Evolutionary conservation across 352 stramenopile genomes (phyloP).

Genomic region (Globisporangium camurandrum): DNA sequence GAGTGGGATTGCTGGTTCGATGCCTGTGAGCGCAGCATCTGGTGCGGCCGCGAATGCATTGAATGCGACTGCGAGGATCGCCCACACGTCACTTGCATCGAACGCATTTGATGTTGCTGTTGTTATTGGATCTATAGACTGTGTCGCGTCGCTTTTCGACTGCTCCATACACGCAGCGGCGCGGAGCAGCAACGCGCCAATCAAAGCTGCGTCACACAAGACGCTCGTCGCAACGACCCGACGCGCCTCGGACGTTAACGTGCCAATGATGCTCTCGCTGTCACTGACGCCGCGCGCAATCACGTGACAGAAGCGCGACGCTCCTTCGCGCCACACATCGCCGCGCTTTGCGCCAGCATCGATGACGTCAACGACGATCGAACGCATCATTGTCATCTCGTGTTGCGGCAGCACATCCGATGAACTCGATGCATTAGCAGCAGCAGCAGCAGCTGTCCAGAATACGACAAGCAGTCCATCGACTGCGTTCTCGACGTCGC

Average conservation of each 20-base stretch:
- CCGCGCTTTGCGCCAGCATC: conserved; percentile 1
- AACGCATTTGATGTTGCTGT: background rate
- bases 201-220: conserved; percentile 19
- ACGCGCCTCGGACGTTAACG: conserved; percentile 3
- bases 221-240: conserved; percentile 15
- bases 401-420: conserved; percentile 2
- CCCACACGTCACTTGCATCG: conserved; percentile 19
- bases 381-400: conserved; percentile 15
- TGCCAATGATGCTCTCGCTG: conserved; percentile 1
- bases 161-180: conserved; percentile 1
- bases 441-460: conserved; percentile 11
- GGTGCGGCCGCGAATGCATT: conserved; percentile 12
- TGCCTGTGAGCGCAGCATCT: conserved; percentile 11
- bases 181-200: conserved; percentile 19
- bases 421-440: background rate
- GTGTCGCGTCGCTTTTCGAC: background rate
- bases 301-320: background rate
- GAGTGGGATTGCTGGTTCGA: conserved; percentile 28
- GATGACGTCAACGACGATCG: conserved; percentile 18
- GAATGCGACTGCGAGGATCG: conserved; percentile 18
- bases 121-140: background rate
- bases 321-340: background rate
- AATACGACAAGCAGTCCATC: conserved; percentile 12
- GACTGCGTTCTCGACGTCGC: background rate
- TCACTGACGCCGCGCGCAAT: background rate